These are phyloP conservation scores for Termitomyces heimii DNA, from an alignment of 768 basidiomycete species.

Conservation along the genomic window DNA sequence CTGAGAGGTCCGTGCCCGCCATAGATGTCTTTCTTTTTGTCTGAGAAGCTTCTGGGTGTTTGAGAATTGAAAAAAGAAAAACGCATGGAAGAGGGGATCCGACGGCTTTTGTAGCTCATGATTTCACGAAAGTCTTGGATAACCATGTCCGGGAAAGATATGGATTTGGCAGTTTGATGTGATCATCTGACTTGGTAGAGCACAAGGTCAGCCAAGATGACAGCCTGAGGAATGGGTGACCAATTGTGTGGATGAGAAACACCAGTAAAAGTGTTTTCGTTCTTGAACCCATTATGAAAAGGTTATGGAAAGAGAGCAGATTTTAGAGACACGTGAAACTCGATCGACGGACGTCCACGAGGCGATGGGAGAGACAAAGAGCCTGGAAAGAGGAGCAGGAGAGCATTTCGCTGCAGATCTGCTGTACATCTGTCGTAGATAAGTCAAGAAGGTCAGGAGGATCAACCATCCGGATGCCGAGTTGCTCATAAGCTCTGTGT, in stretches of 20 bases:
- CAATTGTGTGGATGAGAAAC: not conserved
- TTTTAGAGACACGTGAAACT: not conserved
- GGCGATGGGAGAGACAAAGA: not conserved
- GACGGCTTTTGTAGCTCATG: not conserved
- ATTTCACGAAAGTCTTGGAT: not conserved
- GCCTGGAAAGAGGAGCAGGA: no score
- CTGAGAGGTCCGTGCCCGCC: conserved; percentile 3
- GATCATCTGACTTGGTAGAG: not conserved
- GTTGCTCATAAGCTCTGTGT: no score
- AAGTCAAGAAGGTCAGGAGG: no score
- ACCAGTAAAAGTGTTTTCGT: not conserved
- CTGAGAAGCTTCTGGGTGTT: not conserved
- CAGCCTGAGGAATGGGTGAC: not conserved
- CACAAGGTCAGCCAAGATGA: not conserved
- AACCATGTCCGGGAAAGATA: not conserved
- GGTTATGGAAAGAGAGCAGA: no score
- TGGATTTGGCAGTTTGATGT: not conserved
- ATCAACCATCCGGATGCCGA: no score
- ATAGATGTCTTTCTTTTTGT: not conserved
- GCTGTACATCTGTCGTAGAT: no score
- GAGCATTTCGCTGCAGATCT: no score
- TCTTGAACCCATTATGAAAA: not conserved
- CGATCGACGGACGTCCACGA: not conserved
- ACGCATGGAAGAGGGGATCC: not conserved
- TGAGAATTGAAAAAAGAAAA: not conserved